Percentiles rank a stretch among this genome's conserved stretches.
Evolutionary conservation across 129 eudicot genomes (phyloP).

Genomic region (Escallonia rubra): DNA sequence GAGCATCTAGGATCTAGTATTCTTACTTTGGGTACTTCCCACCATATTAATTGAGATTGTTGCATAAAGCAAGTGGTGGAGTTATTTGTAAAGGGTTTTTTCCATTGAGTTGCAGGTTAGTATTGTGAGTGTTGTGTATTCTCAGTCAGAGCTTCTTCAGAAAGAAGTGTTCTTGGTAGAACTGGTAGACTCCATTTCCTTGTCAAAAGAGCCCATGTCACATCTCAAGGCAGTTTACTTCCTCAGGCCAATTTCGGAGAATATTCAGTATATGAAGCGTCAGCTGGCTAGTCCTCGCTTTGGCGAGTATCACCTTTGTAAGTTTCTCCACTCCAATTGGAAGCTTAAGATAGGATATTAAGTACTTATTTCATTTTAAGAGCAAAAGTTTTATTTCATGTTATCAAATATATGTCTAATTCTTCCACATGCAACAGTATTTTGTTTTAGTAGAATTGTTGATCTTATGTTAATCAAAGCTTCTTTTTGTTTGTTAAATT

Average conservation of each 20-base stretch:
- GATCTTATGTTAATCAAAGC: constrained; percentile 7
- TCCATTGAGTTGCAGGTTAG: constrained; percentile 70
- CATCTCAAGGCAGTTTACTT: constrained; percentile 96
- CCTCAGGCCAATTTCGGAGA: constrained; percentile 79
- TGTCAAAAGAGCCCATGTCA: constrained; percentile 94
- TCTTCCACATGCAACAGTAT: neutral
- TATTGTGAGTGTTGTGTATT: constrained; percentile 85
- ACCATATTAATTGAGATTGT: neutral
- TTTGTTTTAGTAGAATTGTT: neutral
- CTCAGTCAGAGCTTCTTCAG: constrained; percentile 93
- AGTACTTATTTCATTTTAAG: no score
- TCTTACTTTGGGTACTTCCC: neutral
- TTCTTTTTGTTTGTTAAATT: constrained; percentile 13
- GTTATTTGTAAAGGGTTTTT: neutral
- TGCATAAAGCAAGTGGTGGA: neutral
- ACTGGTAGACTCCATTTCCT: constrained; percentile 83
- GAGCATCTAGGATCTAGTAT: neutral
- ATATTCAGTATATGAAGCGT: constrained; percentile 71
- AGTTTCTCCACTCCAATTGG: constrained; percentile 27
- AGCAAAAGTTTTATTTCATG: neutral
- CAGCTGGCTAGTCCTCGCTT: constrained; percentile 91
- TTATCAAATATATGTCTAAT: neutral
- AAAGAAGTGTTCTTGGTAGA: constrained; percentile 98
- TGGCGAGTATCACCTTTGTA: constrained; percentile 97
- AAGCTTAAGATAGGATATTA: neutral